Base-by-base conservation (phyloP, 2,329 filamentous ascomycete species). In the Nemania abortiva region DNA sequence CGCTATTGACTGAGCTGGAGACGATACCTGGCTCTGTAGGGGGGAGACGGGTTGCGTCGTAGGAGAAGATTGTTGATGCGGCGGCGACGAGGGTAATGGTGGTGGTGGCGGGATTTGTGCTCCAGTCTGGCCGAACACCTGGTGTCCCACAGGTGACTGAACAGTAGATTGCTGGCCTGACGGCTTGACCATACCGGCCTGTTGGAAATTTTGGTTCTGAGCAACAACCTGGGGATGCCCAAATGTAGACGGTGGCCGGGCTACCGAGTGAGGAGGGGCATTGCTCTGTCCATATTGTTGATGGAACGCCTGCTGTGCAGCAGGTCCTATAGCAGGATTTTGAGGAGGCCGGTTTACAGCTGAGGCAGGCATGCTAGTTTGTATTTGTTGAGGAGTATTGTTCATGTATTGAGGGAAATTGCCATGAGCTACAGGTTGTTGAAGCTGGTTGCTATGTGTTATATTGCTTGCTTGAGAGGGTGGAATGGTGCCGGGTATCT, bases 21-120 rank as follows among this genome's bases (percentile, higher is more conserved):
- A 78, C 24, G 77, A 78, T 10, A 78, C 73, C 55, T 77, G 75
- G 53, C 77, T 78, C 37, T 75, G 75, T 13, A 72, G 53, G n/a
- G 74, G 71, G 11, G 77, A 77, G 6, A 77, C 72, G 29, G 73
- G 37, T 24, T 75, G 69, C 6, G 65, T 56, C 10, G 61, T 39
- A 37, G 76, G 73, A 29, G 75, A 72, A 18, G 70, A 39, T 11
- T 70, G 53, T 22, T 76, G 72, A 31, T 70, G 37, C 52, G 69
- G 63, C 4, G 34, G 39, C 45, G 34, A 27, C 24, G 24, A 27
- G 24, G 69, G 72, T 24, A 54, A 42, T 56, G 70, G 64, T 5
- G 29, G 45, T 50, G 69, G 72, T n/a, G 57, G 27, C 9, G 61
- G 42, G 39, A 22, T 15, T 37, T 68, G 63, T 24, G 29, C 31